Evolutionary conservation across 1,139 yeast species (phyloP).

Genomic region (Groenewaldozyma auringiensis): DNA sequence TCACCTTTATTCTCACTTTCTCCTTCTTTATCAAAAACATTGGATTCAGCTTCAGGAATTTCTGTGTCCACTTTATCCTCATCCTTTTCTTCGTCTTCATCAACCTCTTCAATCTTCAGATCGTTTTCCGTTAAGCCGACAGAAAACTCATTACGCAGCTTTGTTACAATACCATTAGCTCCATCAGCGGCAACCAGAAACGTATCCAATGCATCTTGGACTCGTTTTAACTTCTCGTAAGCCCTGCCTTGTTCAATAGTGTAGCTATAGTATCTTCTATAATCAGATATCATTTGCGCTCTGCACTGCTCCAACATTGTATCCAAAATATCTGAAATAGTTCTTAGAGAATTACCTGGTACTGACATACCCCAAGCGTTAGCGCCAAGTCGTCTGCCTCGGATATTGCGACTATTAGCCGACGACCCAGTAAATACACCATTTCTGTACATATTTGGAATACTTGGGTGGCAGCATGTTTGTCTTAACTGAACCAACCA

Average conservation of each 20-base stretch:
- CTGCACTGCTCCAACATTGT: constrained; percentile 52
- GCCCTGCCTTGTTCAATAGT: constrained; percentile 55
- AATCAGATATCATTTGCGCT: constrained; percentile 42
- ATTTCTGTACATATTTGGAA: background rate
- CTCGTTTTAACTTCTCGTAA: constrained; percentile 46
- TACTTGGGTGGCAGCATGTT: constrained; percentile 67
- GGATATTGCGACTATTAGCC: background rate
- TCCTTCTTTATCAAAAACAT: constrained; percentile 14
- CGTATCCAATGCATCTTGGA: constrained; percentile 41
- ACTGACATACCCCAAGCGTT: background rate
- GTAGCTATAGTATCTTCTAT: constrained; percentile 41
- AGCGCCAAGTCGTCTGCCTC: background rate
- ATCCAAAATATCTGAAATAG: constrained; percentile 59
- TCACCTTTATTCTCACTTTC: constrained; percentile 12
- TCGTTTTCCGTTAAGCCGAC: constrained; percentile 16
- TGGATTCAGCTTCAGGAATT: constrained; percentile 11
- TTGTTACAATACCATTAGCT: constrained; percentile 29
- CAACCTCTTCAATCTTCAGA: constrained; percentile 14
- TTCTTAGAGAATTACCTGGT: constrained; percentile 24
- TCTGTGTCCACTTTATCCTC: constrained; percentile 12
- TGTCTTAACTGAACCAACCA: constrained; percentile 70
- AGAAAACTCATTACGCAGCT: constrained; percentile 14
- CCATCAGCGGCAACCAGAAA: constrained; percentile 38
- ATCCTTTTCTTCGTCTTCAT: constrained; percentile 7
- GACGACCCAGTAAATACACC: background rate